Percentiles rank a stretch among this genome's conserved stretches.
These are phyloP conservation scores for Diaporthe humulicola DNA, from an alignment of 2,329 filamentous ascomycete species.

Conservation along the genomic window DNA sequence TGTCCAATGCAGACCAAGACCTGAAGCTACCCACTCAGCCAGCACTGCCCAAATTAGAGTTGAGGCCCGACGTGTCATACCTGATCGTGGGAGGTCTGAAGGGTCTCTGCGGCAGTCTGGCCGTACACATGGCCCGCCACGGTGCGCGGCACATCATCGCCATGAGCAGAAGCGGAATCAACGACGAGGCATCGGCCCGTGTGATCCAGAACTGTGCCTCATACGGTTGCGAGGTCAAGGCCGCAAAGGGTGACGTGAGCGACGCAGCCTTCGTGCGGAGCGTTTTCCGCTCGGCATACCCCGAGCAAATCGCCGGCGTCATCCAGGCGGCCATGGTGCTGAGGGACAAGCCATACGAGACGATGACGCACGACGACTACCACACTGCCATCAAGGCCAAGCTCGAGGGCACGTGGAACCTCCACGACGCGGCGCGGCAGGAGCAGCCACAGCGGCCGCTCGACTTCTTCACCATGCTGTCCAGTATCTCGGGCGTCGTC, in stretches of 20 bases:
- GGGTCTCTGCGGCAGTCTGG: constrained; percentile 52
- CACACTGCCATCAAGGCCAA: not conserved
- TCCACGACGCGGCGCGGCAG: not conserved
- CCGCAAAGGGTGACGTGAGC: constrained; percentile 41
- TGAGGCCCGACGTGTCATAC: constrained; percentile 41
- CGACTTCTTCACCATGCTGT: not conserved
- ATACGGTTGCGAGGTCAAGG: constrained; percentile 41
- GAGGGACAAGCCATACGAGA: not conserved
- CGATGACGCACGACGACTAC: not conserved
- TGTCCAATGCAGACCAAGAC: not conserved
- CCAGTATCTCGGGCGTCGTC: constrained; percentile 46
- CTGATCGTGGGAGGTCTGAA: constrained; percentile 54
- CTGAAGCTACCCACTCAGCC: no score
- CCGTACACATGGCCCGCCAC: constrained; percentile 48
- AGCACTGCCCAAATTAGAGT: no score
- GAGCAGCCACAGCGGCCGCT: not conserved
- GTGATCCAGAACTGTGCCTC: constrained; percentile 41
- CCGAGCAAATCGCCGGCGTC: constrained; percentile 24
- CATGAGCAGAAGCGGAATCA: constrained; percentile 47
- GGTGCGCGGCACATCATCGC: constrained; percentile 52
- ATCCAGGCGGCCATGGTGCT: constrained; percentile 20
- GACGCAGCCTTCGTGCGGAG: constrained; percentile 9
- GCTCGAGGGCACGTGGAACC: not conserved
- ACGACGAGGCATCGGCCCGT: constrained; percentile 46
- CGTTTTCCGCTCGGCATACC: not conserved